These are phyloP conservation scores for Rhodocollybia butyracea DNA, from an alignment of 768 basidiomycete species.

Conservation along the genomic window DNA sequence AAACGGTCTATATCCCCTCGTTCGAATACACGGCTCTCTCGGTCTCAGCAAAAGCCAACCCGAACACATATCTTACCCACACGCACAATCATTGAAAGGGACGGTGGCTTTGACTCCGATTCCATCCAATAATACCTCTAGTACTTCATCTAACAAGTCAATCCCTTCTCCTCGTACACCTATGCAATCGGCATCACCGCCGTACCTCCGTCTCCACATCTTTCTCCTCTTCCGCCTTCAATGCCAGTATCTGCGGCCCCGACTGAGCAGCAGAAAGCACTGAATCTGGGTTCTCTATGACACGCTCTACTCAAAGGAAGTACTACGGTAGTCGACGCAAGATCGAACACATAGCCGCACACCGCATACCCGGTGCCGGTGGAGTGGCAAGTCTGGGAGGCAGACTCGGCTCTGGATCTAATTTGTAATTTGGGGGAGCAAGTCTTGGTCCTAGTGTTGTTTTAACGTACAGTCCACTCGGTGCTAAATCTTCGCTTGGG, in stretches of 20 bases:
- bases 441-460: background rate
- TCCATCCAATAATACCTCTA: too few relatives aligned
- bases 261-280: conserved; percentile 42
- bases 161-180: conserved; percentile 31
- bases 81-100: conserved; percentile 74
- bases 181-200: conserved; percentile 49
- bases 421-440: background rate
- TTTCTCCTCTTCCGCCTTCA: conserved; percentile 11
- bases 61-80: conserved; percentile 85
- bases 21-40: conserved; percentile 27
- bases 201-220: conserved; percentile 14
- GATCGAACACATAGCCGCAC: conserved; percentile 21
- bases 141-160: background rate
- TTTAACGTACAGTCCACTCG: conserved; percentile 14
- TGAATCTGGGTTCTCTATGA: conserved; percentile 45
- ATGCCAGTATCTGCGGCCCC: conserved; percentile 11
- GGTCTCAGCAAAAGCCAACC: conserved; percentile 34
- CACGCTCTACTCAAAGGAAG: conserved; percentile 43
- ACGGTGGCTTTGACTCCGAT: conserved; percentile 58
- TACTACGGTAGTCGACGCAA: conserved; percentile 56
- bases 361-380: background rate
- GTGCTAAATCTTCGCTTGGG: conserved; percentile 8
- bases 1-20: background rate
- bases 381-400: background rate
- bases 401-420: background rate